Evolutionary conservation across 2,329 filamentous ascomycete species (phyloP).

Genomic region (Amauroascus niger): DNA sequence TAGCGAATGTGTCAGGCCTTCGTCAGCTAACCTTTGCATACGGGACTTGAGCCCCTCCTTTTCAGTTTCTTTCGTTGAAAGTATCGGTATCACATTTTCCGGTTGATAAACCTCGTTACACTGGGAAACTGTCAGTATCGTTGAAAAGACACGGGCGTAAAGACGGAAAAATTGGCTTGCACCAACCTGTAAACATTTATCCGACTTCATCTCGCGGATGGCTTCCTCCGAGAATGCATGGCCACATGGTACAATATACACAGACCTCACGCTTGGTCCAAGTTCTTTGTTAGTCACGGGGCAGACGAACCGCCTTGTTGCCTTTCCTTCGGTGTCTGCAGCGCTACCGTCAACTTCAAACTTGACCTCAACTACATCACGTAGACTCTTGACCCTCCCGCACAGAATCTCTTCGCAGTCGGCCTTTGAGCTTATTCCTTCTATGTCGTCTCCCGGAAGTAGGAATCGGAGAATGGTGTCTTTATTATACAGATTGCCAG

Average conservation of each 20-base stretch:
- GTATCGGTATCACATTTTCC: slow-evolving; percentile 71
- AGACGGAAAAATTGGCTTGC: background rate
- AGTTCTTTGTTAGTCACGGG: slow-evolving; percentile 80
- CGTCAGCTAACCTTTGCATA: slow-evolving; percentile 56
- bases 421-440: slow-evolving; percentile 43
- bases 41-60: slow-evolving; percentile 57
- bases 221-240: slow-evolving; percentile 87
- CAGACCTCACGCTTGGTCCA: slow-evolving; percentile 66
- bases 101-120: slow-evolving; percentile 65
- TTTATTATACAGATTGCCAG: slow-evolving; percentile 87
- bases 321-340: slow-evolving; percentile 31
- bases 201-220: slow-evolving; percentile 65
- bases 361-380: slow-evolving; percentile 78
- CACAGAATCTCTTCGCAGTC: slow-evolving; percentile 54
- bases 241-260: slow-evolving; percentile 88
- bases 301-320: slow-evolving; percentile 59
- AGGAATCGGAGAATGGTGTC: slow-evolving; percentile 70
- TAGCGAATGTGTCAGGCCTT: slow-evolving; percentile 71
- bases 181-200: slow-evolving; percentile 49
- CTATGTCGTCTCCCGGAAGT: slow-evolving; percentile 46
- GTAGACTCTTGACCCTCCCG: slow-evolving; percentile 62
- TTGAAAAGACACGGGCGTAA: background rate
- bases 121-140: slow-evolving; percentile 30
- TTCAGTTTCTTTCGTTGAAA: slow-evolving; percentile 63
- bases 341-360: slow-evolving; percentile 49